These are phyloP conservation scores for Pyrenochaeta sp. DNA, from an alignment of 2,329 filamentous ascomycete species.

Conservation along the genomic window DNA sequence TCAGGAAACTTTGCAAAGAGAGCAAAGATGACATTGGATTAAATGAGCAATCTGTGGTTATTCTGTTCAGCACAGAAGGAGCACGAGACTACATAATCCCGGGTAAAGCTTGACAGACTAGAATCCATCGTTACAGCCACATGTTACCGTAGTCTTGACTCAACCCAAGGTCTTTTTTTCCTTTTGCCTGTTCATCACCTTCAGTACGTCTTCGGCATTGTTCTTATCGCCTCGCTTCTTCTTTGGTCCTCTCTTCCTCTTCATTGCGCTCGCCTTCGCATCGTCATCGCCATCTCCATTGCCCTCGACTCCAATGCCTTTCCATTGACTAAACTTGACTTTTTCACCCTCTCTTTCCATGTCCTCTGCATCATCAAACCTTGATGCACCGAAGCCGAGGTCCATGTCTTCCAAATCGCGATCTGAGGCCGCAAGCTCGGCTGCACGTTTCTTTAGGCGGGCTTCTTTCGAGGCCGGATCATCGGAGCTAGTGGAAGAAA, in stretches of 20 bases:
- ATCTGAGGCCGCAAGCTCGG: slow-evolving; percentile 74
- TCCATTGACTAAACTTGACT: slow-evolving; percentile 73
- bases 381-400: slow-evolving; percentile 88
- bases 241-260: slow-evolving; percentile 74
- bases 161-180: slow-evolving; percentile 26
- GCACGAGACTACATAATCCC: slow-evolving; percentile 34
- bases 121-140: too few species aligned
- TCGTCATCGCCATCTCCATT: slow-evolving; percentile 58
- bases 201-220: slow-evolving; percentile 79
- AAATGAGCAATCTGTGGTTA: slow-evolving; percentile 61
- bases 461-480: slow-evolving; percentile 64
- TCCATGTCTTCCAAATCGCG: slow-evolving; percentile 92
- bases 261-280: slow-evolving; percentile 57
- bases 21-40: slow-evolving; percentile 48
- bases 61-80: slow-evolving; percentile 74
- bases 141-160: not conserved
- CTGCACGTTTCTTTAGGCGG: slow-evolving; percentile 67
- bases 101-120: not conserved
- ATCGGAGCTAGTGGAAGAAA: slow-evolving; percentile 24
- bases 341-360: slow-evolving; percentile 66
- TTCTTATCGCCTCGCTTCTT: slow-evolving; percentile 82
- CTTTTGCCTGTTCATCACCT: slow-evolving; percentile 73
- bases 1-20: slow-evolving; percentile 57
- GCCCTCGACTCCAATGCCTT: slow-evolving; percentile 59
- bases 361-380: slow-evolving; percentile 88